A percentile compares a stretch with the other conserved stretches of the same genome.
phyloP scores from a whole-genome alignment of 345 rosid genomes.

The Passiflora organensis region DNA sequence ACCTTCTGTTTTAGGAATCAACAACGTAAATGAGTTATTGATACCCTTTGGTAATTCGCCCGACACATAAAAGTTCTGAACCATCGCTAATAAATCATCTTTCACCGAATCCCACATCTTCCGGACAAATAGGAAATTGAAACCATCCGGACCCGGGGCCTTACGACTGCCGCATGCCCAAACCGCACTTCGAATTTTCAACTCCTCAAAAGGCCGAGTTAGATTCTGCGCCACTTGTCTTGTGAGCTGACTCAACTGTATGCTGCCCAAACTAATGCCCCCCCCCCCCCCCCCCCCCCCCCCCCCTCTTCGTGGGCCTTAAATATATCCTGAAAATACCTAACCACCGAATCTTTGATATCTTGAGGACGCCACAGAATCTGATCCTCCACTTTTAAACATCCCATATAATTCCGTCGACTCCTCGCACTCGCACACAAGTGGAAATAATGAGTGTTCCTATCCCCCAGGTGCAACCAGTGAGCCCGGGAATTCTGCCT shows the following conservation, averaged over 20 bases:
- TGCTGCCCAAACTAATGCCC: neutral
- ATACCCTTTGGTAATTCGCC: neutral
- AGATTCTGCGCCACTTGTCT: neutral
- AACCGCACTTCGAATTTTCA: neutral
- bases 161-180: neutral
- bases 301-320: neutral
- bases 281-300: no score
- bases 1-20: neutral
- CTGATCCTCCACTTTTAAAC: neutral
- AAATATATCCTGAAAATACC: neutral
- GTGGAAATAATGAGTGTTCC: no score
- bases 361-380: neutral
- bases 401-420: no score
- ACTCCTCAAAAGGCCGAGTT: neutral
- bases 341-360: neutral
- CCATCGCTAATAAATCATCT: neutral
- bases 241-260: neutral
- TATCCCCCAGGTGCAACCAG: no score
- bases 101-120: neutral
- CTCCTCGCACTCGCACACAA: no score
- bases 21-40: neutral
- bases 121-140: neutral
- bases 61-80: neutral
- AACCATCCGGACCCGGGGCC: neutral
- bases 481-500: no score